Evolutionary conservation across 768 basidiomycete genomes (phyloP), one percentile per base, ranked within the genome.

Genomic region (Xerocomus spinulosus): DNA sequence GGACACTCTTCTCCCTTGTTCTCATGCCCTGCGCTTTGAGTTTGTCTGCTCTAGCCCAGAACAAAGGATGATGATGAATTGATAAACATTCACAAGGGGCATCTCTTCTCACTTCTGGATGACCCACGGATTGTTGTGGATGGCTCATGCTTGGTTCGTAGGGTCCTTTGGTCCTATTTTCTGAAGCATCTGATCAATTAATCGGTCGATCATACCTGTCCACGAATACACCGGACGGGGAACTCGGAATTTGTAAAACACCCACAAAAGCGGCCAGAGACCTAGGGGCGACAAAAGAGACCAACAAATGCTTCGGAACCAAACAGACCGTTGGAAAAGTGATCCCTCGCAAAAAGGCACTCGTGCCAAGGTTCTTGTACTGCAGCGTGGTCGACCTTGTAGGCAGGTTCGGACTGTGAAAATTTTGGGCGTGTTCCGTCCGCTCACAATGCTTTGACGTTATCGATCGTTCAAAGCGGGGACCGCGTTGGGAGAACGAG

Each of bases 401-500:
- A 13, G 51, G 51, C 49, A 20, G 30, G 46, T 51, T 57, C 48
- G 51, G 60, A 48, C 44, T 47, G 51, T 56, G 49, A 63, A 52
- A 9, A 2, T 50, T 41, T 34, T 39, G 30, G 29, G 50, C 34
- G 44, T 46, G 36, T 15, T 13, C 34, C 32, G 46, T 33, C 30
- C 32, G 48, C 40, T 50, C 41, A 34, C 46, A 53, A 41, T 51
- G 29, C 24, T n/a, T 51, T 61, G 59, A 49, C 46, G 44, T 53
- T 49, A 56, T 60, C 38, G 53, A 57, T 61, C 50, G 43, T 61
- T 43, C 38, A 17, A 37, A 20, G 28, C 9, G 24, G 23, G 17
- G n/a, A 34, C 50, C 35, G 49, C 42, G 23, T 43, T 51, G 52
- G 14, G 23, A 48, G 51, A 49, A 28, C 50, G 36, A 43, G 35